A percentile compares a stretch with the other conserved stretches of the same genome.
phyloP scores from a whole-genome alignment of 2,329 filamentous ascomycete species.

The Lasiodiplodia theobromae region DNA sequence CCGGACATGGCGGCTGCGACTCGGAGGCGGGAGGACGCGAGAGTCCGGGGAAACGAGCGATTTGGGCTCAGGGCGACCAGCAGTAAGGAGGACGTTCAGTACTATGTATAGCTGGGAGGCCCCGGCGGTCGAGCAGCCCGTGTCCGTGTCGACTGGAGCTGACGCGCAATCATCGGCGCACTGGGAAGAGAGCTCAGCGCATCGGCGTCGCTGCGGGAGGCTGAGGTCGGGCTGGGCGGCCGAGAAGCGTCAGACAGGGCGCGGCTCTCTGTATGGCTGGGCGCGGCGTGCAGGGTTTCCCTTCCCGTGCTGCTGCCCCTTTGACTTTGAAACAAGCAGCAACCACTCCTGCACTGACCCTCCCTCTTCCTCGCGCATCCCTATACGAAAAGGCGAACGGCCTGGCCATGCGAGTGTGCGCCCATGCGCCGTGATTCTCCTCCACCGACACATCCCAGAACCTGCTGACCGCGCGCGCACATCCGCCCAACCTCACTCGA shows the following conservation, averaged over 20 bases:
- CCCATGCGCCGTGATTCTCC: constrained; percentile 21
- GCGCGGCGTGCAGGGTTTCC: constrained; percentile 15
- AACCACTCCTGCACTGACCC: constrained; percentile 26
- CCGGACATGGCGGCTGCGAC: constrained; percentile 39
- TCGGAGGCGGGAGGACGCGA: neutral
- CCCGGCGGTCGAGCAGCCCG: constrained; percentile 15
- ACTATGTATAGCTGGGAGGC: constrained; percentile 17
- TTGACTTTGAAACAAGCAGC: constrained; percentile 29
- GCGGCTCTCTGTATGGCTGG: constrained; percentile 3
- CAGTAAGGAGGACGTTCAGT: constrained; percentile 5
- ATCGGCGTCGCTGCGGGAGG: constrained; percentile 2
- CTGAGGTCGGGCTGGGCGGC: neutral
- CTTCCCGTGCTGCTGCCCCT: constrained; percentile 4
- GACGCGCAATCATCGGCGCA: constrained; percentile 22
- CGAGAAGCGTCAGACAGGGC: neutral
- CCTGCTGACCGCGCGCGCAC: constrained; percentile 18
- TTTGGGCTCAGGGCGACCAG: constrained; percentile 1
- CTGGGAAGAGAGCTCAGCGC: neutral
- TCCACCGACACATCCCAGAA: neutral
- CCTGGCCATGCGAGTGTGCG: constrained; percentile 18
- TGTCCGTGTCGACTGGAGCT: constrained; percentile 20
- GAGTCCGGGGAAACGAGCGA: constrained; percentile 5
- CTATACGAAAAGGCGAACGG: constrained; percentile 27
- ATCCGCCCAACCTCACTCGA: neutral
- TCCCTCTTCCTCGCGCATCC: constrained; percentile 22